phyloP scores from a whole-genome alignment of 1,284 basidiomycete genomes.

The Marasmius tenuissimus region DNA sequence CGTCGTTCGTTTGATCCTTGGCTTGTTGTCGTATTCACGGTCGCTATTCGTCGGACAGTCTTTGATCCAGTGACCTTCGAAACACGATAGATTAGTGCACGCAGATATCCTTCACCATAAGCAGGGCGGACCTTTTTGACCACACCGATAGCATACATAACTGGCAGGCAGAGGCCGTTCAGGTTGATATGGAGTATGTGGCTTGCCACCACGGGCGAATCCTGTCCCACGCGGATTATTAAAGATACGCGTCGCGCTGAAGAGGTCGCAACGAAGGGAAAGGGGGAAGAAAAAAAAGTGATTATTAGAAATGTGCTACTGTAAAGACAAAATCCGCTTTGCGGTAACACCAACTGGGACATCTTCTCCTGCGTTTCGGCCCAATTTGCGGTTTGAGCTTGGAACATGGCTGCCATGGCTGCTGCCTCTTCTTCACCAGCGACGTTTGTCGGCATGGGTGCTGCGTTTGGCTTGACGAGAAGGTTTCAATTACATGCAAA shows the following conservation, averaged over 20 bases:
- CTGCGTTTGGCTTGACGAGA: constrained; percentile 27
- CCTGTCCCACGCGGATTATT: constrained; percentile 62
- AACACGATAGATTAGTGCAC: constrained; percentile 12
- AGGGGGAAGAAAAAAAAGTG: constrained; percentile 41
- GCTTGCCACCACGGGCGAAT: constrained; percentile 62
- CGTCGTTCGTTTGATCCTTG: constrained; percentile 96
- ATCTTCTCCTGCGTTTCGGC: constrained; percentile 96
- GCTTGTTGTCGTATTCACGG: constrained; percentile 90
- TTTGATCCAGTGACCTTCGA: constrained; percentile 96
- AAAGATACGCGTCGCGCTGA: constrained; percentile 73
- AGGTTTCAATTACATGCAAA: constrained; percentile 15
- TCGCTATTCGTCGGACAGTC: constrained; percentile 98
- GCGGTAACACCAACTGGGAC: constrained; percentile 85
- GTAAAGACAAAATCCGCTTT: constrained; percentile 51
- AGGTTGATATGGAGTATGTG: constrained; percentile 46
- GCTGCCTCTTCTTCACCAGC: constrained; percentile 77
- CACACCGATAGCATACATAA: constrained; percentile 99
- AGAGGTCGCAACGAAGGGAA: constrained; percentile 19
- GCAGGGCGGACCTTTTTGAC: constrained; percentile 82
- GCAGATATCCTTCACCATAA: background rate
- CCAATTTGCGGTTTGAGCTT: constrained; percentile 89
- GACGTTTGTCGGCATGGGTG: constrained; percentile 40
- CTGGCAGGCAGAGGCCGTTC: constrained; percentile 84
- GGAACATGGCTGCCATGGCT: constrained; percentile 96
- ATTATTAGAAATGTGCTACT: constrained; percentile 72